These are phyloP conservation scores for Penicillium sp. DNA, from an alignment of 2,329 filamentous ascomycete species.

Conservation along the genomic window DNA sequence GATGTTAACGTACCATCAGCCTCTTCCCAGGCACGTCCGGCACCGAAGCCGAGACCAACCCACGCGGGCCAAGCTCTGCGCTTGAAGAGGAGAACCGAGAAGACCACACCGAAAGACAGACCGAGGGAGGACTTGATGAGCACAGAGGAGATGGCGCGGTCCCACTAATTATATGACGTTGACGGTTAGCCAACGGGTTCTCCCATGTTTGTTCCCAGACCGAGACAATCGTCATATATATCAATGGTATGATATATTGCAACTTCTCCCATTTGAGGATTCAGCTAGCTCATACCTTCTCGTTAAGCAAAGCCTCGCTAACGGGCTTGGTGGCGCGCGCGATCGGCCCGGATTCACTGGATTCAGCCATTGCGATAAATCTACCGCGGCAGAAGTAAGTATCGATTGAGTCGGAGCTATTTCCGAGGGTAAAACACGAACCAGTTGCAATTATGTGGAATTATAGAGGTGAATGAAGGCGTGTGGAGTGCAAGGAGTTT, in stretches of 20 bases:
- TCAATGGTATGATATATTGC: background rate
- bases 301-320: conserved; percentile 96
- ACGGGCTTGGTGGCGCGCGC: conserved; percentile 72
- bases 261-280: background rate
- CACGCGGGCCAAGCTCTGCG: conserved; percentile 97
- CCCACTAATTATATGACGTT: conserved; percentile 66
- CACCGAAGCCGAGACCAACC: conserved; percentile 89
- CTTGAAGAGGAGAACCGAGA: conserved; percentile 97
- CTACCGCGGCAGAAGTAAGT: conserved; percentile 20
- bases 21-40: conserved; percentile 95
- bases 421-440: background rate
- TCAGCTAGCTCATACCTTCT: conserved; percentile 69
- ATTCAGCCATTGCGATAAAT: conserved; percentile 55
- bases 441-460: conserved; percentile 16
- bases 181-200: conserved; percentile 18
- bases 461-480: conserved; percentile 19
- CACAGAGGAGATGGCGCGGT: conserved; percentile 95
- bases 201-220: background rate
- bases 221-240: background rate
- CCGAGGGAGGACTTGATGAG: conserved; percentile 95
- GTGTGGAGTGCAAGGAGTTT: conserved; percentile 25
- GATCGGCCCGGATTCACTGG: conserved; percentile 55
- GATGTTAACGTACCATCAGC: conserved; percentile 69
- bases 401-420: background rate
- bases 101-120: conserved; percentile 95